A percentile compares a stretch with the other conserved stretches of the same genome.
phyloP scores from a whole-genome alignment of 1,139 yeast species.

The Taphrina flavorubra region DNA sequence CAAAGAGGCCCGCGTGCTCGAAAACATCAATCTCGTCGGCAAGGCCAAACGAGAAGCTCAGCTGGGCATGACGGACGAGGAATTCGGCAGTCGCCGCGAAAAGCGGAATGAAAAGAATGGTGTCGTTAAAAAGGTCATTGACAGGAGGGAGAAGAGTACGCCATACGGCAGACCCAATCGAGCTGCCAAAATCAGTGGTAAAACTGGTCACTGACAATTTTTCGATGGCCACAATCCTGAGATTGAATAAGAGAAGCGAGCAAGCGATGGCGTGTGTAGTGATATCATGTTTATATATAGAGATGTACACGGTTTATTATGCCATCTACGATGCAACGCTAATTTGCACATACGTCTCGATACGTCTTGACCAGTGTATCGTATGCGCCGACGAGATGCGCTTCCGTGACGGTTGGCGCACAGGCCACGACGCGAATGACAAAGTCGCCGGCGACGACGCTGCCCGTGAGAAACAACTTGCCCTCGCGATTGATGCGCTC shows the following conservation, averaged over 20 bases:
- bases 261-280: background rate
- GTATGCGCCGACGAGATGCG: conserved; percentile 41
- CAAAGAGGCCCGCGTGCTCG: conserved; percentile 74
- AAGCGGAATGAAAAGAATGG: conserved; percentile 59
- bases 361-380: conserved; percentile 24
- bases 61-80: conserved; percentile 91
- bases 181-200: background rate
- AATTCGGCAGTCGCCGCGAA: conserved; percentile 76
- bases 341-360: background rate
- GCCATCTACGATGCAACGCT: no score
- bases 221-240: no score
- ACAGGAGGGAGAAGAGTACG: background rate
- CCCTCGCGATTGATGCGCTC: conserved; percentile 45
- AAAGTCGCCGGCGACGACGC: conserved; percentile 44
- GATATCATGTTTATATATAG: background rate
- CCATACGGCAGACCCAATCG: conserved; percentile 6
- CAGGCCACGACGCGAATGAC: conserved; percentile 47
- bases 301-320: no score
- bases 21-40: conserved; percentile 67
- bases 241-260: background rate
- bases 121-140: conserved; percentile 3
- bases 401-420: conserved; percentile 45
- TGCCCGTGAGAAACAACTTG: conserved; percentile 44
- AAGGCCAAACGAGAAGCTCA: conserved; percentile 87
- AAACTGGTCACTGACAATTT: background rate